These are phyloP conservation scores for Cladophialophora chaetospira DNA, from an alignment of 2,329 filamentous ascomycete genomes.

Conservation along the genomic window DNA sequence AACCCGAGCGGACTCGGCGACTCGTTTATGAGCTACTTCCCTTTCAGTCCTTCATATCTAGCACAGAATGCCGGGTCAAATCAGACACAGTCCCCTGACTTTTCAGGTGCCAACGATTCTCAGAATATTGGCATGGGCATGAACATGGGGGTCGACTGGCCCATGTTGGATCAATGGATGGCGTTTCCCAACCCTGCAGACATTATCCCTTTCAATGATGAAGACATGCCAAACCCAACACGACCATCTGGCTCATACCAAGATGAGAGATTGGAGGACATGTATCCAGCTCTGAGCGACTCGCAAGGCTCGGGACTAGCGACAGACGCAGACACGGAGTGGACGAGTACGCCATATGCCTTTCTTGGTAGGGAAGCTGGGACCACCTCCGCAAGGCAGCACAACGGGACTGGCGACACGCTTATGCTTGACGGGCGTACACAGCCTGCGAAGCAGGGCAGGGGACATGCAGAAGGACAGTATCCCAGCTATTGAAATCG, in stretches of 20 bases:
- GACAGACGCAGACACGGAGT: slow-evolving; percentile 3
- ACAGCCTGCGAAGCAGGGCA: too few species aligned
- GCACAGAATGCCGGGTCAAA: not conserved
- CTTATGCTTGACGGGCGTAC: too few species aligned
- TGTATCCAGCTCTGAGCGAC: not conserved
- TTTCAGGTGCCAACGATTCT: not conserved
- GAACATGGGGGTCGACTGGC: slow-evolving; percentile 24
- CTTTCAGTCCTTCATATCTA: slow-evolving; percentile 4
- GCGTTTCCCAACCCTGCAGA: slow-evolving; percentile 11
- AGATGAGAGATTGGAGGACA: not conserved
- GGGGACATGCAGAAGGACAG: too few species aligned
- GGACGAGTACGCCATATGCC: slow-evolving; percentile 13
- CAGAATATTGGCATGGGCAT: not conserved
- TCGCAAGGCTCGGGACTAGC: not conserved
- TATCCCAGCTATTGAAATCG: too few species aligned
- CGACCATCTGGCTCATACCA: not conserved
- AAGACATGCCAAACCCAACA: not conserved
- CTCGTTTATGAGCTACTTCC: slow-evolving; percentile 10
- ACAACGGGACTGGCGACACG: too few species aligned
- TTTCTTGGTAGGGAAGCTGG: slow-evolving; percentile 8
- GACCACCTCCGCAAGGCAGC: too few species aligned
- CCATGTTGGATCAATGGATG: slow-evolving; percentile 28
- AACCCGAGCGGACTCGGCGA: slow-evolving; percentile 1
- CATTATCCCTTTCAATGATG: slow-evolving; percentile 4
- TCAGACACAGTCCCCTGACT: too few species aligned